Evolutionary conservation across 2,329 filamentous ascomycete genomes (phyloP).

Genomic region (Pseudogymnoascus pannorum): DNA sequence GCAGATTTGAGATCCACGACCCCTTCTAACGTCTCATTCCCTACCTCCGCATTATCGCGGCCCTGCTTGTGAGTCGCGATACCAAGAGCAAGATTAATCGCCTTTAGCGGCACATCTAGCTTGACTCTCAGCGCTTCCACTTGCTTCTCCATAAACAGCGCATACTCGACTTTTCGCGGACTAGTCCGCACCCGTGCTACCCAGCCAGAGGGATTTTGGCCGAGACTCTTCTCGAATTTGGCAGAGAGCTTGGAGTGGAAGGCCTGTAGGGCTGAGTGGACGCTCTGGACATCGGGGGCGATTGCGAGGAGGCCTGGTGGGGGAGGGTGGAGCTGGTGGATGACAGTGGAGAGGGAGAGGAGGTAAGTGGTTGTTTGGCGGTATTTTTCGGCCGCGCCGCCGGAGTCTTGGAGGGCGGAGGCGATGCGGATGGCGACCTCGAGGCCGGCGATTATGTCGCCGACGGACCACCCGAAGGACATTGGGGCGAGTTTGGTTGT

Average conservation of each 20-base stretch:
- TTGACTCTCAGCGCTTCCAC: background rate
- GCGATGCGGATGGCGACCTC: background rate
- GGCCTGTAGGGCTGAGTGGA: background rate
- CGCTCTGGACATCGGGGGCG: background rate
- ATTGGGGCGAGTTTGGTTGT: background rate
- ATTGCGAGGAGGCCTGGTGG: background rate
- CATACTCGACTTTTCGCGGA: background rate
- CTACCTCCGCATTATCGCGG: background rate
- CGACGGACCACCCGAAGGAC: background rate
- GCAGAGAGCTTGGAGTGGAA: background rate
- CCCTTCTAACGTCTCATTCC: background rate
- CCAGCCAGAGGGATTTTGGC: background rate
- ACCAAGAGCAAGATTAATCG: background rate
- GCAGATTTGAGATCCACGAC: background rate
- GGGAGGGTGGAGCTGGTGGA: background rate
- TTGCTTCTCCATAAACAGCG: slow-evolving; percentile 5
- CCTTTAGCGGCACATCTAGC: background rate
- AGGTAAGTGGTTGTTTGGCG: background rate
- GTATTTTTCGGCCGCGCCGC: background rate
- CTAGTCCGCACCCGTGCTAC: background rate
- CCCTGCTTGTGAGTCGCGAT: background rate
- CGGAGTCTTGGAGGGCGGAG: background rate
- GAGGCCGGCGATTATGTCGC: slow-evolving; percentile 1
- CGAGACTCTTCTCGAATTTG: background rate
- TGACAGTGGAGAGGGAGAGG: slow-evolving; percentile 3